Evolutionary conservation across 805 yeast genomes (phyloP).

Genomic region (Tetrapisispora fleetii): DNA sequence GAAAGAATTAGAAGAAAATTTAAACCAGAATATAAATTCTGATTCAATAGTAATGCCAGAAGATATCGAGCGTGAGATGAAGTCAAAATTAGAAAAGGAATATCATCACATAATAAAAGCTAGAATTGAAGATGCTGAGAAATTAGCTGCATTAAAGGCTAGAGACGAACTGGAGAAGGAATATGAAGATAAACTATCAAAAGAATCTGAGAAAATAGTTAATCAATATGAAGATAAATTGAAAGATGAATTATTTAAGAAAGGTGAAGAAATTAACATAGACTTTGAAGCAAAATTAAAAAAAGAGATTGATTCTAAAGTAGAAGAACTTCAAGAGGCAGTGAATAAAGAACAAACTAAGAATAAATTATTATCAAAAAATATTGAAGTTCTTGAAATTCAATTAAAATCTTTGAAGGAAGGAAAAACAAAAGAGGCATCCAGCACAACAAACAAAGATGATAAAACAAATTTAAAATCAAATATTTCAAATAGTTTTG

Average conservation of each 20-base stretch:
- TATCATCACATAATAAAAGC: slow-evolving; percentile 18
- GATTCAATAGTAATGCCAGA: slow-evolving; percentile 2
- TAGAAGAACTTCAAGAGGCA: slow-evolving; percentile 25
- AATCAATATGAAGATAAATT: slow-evolving; percentile 7
- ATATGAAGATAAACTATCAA: slow-evolving; percentile 42
- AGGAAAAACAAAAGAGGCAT: slow-evolving; percentile 19
- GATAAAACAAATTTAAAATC: neutral
- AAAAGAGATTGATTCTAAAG: slow-evolving; percentile 26
- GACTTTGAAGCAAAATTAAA: slow-evolving; percentile 20
- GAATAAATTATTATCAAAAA: slow-evolving; percentile 23
- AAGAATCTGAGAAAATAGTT: slow-evolving; percentile 6
- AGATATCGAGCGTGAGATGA: slow-evolving; percentile 5
- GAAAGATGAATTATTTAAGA: slow-evolving; percentile 10
- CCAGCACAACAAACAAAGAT: neutral
- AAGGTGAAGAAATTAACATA: slow-evolving; percentile 4
- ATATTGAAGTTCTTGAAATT: slow-evolving; percentile 22
- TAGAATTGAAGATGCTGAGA: slow-evolving; percentile 32
- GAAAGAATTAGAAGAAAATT: slow-evolving; percentile 10
- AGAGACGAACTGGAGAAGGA: slow-evolving; percentile 38
- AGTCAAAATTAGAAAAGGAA: slow-evolving; percentile 31
- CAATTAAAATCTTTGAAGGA: slow-evolving; percentile 8
- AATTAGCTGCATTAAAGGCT: slow-evolving; percentile 36
- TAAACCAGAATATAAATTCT: slow-evolving; percentile 9
- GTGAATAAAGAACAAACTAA: slow-evolving; percentile 25
- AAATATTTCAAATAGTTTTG: neutral